These are phyloP conservation scores for Colletotrichum sp. DNA, from an alignment of 2,329 filamentous ascomycete genomes.

Conservation along the genomic window DNA sequence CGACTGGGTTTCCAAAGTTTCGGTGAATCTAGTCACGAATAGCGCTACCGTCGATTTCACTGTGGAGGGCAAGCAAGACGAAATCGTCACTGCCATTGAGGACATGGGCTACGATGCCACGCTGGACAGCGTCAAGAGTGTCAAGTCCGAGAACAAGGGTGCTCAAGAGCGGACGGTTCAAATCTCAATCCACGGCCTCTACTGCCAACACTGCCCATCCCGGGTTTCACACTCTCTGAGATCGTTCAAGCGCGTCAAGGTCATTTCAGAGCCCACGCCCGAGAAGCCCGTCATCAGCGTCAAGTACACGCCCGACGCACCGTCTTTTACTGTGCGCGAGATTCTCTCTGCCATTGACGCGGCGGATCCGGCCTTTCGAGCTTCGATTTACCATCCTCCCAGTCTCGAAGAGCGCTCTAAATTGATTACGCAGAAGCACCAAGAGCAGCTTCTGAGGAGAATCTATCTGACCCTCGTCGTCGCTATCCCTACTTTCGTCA, in stretches of 20 bases:
- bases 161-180: conserved; percentile 61
- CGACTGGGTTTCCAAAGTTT: conserved; percentile 56
- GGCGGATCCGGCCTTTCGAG: conserved; percentile 68
- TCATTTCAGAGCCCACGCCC: conserved; percentile 61
- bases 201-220: conserved; percentile 73
- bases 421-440: conserved; percentile 73
- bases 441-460: conserved; percentile 71
- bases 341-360: conserved; percentile 73
- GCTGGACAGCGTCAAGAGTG: conserved; percentile 46
- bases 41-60: conserved; percentile 60
- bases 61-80: conserved; percentile 16
- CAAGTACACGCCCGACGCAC: conserved; percentile 71
- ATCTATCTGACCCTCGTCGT: conserved; percentile 71
- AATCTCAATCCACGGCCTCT: conserved; percentile 74
- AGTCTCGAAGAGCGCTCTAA: conserved; percentile 84
- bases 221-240: conserved; percentile 60
- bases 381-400: conserved; percentile 78
- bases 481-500: conserved; percentile 82
- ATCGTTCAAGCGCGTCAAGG: conserved; percentile 56
- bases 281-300: conserved; percentile 73
- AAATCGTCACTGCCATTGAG: conserved; percentile 44
- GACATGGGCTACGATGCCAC: conserved; percentile 65
- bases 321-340: conserved; percentile 75
- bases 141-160: conserved; percentile 30
- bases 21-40: conserved; percentile 64